These are phyloP conservation scores for Jamesozyma gamospora DNA, from an alignment of 805 yeast species.

Conservation along the genomic window DNA sequence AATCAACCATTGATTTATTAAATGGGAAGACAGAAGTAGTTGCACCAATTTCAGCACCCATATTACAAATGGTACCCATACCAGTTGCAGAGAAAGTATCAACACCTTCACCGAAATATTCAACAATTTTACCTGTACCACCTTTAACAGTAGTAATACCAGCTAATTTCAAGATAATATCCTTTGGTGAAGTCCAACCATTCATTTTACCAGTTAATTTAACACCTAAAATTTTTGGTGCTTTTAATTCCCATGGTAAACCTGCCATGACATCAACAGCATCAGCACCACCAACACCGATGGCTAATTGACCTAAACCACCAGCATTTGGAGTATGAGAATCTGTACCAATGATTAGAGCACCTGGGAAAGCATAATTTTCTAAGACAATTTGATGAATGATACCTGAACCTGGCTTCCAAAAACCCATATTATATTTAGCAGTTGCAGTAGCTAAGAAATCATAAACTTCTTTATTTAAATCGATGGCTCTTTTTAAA, in stretches of 20 bases:
- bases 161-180: slow-evolving; percentile 84
- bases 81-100: slow-evolving; percentile 90
- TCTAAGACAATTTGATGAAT: slow-evolving; percentile 94
- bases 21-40: slow-evolving; percentile 96
- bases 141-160: slow-evolving; percentile 95
- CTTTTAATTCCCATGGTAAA: slow-evolving; percentile 95
- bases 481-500: slow-evolving; percentile 73
- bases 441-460: slow-evolving; percentile 84
- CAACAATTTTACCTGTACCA: slow-evolving; percentile 95
- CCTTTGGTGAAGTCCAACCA: slow-evolving; percentile 98
- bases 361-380: slow-evolving; percentile 96
- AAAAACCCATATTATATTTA: slow-evolving; percentile 93
- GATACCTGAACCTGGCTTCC: slow-evolving; percentile 99
- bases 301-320: slow-evolving; percentile 95
- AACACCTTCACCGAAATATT: slow-evolving; percentile 94
- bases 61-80: slow-evolving; percentile 98
- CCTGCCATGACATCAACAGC: slow-evolving; percentile 95
- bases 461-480: slow-evolving; percentile 91
- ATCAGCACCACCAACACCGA: slow-evolving; percentile 99
- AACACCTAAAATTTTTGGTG: slow-evolving; percentile 92
- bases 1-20: slow-evolving; percentile 81
- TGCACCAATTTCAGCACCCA: slow-evolving; percentile 99
- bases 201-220: slow-evolving; percentile 83
- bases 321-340: slow-evolving; percentile 98
- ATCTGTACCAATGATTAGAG: slow-evolving; percentile 91